Evolutionary conservation across 106 monocot genomes (phyloP).

Genomic region (Hemerocallis citrina): DNA sequence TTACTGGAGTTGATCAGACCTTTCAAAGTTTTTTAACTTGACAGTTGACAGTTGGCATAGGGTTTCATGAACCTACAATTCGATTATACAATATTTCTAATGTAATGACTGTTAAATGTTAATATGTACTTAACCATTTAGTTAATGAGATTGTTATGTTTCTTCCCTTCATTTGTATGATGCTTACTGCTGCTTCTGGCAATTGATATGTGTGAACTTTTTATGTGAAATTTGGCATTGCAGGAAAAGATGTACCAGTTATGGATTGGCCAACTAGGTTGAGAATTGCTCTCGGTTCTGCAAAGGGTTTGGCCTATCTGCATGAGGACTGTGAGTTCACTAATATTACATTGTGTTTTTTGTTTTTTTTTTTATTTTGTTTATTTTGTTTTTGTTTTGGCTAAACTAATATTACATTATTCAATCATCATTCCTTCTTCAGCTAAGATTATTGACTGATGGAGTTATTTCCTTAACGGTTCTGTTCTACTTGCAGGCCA

Average conservation of each 20-base stretch:
- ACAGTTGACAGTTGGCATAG: no score
- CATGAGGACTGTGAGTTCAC: conserved; percentile 60
- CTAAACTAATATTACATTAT: no score
- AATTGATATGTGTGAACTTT: no score
- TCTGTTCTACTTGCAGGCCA: conserved; percentile 36
- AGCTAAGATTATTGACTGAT: neutral
- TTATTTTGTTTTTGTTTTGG: neutral
- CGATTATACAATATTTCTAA: no score
- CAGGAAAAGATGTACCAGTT: conserved; percentile 39
- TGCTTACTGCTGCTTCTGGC: no score
- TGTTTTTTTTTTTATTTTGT: neutral
- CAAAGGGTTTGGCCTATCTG: conserved; percentile 63
- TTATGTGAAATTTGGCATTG: neutral
- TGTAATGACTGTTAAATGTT: no score
- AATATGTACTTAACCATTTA: no score
- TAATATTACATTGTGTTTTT: neutral
- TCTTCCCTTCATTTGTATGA: no score
- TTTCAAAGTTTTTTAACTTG: no score
- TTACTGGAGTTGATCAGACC: no score
- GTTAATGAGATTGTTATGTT: no score
- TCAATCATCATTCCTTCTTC: conserved; percentile 3
- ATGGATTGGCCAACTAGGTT: conserved; percentile 48
- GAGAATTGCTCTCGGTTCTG: conserved; percentile 62
- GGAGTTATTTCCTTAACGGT: neutral
- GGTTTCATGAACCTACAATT: no score